phyloP scores from a whole-genome alignment of 2,329 filamentous ascomycete genomes.

The Triangularia setosa region DNA sequence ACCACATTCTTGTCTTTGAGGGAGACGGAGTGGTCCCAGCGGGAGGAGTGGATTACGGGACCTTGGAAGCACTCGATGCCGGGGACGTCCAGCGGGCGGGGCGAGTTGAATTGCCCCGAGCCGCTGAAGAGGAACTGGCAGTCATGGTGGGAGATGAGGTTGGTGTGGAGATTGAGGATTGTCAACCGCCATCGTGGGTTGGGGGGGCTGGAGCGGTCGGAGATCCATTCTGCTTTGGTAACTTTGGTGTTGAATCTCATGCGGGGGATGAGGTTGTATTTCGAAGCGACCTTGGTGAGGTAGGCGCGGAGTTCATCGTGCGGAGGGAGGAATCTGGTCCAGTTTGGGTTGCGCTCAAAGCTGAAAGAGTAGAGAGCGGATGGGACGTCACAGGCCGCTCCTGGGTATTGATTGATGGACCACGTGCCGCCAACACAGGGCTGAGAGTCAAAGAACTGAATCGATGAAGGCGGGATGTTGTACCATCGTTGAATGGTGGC shows the following conservation, averaged over 20 bases:
- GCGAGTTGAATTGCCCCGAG: slow-evolving; percentile 33
- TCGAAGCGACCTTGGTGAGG: slow-evolving; percentile 47
- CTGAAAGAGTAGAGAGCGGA: slow-evolving; percentile 58
- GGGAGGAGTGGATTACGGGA: slow-evolving; percentile 31
- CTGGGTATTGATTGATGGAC: slow-evolving; percentile 60
- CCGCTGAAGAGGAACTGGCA: slow-evolving; percentile 39
- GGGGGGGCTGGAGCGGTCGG: slow-evolving; percentile 18
- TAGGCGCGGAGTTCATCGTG: slow-evolving; percentile 55
- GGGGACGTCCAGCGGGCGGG: slow-evolving; percentile 32
- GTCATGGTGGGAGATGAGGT: neutral
- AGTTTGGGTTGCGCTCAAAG: slow-evolving; percentile 57
- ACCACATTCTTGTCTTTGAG: slow-evolving; percentile 31
- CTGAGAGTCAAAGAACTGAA: slow-evolving; percentile 58
- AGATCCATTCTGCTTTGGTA: slow-evolving; percentile 37
- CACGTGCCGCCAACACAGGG: slow-evolving; percentile 60
- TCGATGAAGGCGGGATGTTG: slow-evolving; percentile 49
- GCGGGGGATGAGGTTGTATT: slow-evolving; percentile 38
- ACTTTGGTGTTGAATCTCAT: slow-evolving; percentile 39
- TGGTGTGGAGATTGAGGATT: slow-evolving; percentile 29
- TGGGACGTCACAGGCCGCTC: slow-evolving; percentile 53
- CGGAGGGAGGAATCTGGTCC: slow-evolving; percentile 54
- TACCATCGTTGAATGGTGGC: slow-evolving; percentile 55
- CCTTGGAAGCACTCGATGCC: slow-evolving; percentile 31
- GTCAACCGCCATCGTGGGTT: slow-evolving; percentile 33
- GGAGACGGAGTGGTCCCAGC: slow-evolving; percentile 28